Evolutionary conservation across 2,329 filamentous ascomycete species (phyloP).

Genomic region (Penicillium sp.): DNA sequence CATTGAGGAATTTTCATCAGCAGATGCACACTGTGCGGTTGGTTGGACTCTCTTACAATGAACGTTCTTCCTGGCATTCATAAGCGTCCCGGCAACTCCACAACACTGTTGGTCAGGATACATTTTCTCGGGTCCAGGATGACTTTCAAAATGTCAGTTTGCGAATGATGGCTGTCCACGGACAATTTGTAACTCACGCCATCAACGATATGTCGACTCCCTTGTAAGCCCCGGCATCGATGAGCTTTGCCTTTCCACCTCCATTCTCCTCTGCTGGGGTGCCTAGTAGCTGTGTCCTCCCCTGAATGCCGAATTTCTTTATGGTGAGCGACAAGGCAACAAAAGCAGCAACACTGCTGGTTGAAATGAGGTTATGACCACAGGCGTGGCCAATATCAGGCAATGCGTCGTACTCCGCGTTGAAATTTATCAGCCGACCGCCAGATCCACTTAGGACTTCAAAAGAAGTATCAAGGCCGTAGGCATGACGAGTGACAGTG

Average conservation of each 20-base stretch:
- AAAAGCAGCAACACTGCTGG: slow-evolving; percentile 38
- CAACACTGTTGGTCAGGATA: slow-evolving; percentile 25
- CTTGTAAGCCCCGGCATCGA: slow-evolving; percentile 48
- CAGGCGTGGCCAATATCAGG: slow-evolving; percentile 45
- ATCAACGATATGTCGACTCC: slow-evolving; percentile 47
- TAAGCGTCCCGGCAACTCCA: slow-evolving; percentile 31
- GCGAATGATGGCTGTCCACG: not conserved
- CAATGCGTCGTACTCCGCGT: slow-evolving; percentile 48
- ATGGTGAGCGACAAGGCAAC: slow-evolving; percentile 52
- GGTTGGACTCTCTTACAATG: slow-evolving; percentile 21
- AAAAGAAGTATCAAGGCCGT: slow-evolving; percentile 57
- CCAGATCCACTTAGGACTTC: slow-evolving; percentile 48
- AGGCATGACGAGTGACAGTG: slow-evolving; percentile 51
- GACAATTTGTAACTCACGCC: slow-evolving; percentile 31
- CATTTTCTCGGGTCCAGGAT: slow-evolving; percentile 27
- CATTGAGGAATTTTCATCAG: not conserved
- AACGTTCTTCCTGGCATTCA: slow-evolving; percentile 39
- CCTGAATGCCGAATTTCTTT: slow-evolving; percentile 42
- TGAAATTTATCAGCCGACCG: slow-evolving; percentile 40
- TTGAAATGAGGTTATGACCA: slow-evolving; percentile 44
- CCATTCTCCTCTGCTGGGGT: slow-evolving; percentile 44
- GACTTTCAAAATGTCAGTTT: slow-evolving; percentile 18
- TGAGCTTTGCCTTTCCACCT: slow-evolving; percentile 44
- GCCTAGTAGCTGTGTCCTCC: slow-evolving; percentile 38
- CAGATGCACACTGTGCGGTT: not conserved